These are phyloP conservation scores for Carallia brachiata DNA, from an alignment of 345 rosid species.

Conservation along the genomic window DNA sequence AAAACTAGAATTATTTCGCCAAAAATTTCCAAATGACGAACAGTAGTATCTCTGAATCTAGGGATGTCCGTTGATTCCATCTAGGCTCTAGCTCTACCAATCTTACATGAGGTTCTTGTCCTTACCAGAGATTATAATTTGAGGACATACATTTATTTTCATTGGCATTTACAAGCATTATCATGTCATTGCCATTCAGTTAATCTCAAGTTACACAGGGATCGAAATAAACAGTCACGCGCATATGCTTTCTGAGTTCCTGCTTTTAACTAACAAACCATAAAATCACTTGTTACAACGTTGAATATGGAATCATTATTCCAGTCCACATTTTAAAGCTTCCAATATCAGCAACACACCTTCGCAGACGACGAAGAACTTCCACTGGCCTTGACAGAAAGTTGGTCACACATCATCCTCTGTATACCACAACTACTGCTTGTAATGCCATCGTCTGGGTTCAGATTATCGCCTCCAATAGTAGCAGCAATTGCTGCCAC, in stretches of 20 bases:
- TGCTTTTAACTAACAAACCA: background rate
- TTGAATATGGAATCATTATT: background rate
- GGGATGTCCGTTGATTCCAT: background rate
- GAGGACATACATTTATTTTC: background rate
- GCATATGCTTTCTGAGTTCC: background rate
- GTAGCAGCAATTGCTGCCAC: slow-evolving; percentile 24
- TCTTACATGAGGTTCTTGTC: background rate
- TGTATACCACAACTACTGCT: slow-evolving; percentile 35
- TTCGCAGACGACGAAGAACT: slow-evolving; percentile 7
- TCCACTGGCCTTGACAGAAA: slow-evolving; percentile 6
- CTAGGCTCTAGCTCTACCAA: background rate
- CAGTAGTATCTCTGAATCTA: too few relatives aligned
- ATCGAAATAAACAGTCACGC: background rate
- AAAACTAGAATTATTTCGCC: too few relatives aligned
- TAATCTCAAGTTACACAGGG: background rate
- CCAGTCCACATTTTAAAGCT: background rate
- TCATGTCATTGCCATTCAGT: background rate
- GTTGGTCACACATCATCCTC: slow-evolving; percentile 26
- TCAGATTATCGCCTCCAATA: slow-evolving; percentile 16
- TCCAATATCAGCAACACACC: slow-evolving; percentile 14
- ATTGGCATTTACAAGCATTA: too few relatives aligned
- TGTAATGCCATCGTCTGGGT: slow-evolving; percentile 21
- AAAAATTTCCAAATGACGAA: too few relatives aligned
- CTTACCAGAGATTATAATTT: background rate
- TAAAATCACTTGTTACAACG: background rate